Percentiles rank a stretch among this genome's conserved stretches.
phyloP scores from a whole-genome alignment of 768 basidiomycete species.

The Rhodotorula sphaerocarpa region DNA sequence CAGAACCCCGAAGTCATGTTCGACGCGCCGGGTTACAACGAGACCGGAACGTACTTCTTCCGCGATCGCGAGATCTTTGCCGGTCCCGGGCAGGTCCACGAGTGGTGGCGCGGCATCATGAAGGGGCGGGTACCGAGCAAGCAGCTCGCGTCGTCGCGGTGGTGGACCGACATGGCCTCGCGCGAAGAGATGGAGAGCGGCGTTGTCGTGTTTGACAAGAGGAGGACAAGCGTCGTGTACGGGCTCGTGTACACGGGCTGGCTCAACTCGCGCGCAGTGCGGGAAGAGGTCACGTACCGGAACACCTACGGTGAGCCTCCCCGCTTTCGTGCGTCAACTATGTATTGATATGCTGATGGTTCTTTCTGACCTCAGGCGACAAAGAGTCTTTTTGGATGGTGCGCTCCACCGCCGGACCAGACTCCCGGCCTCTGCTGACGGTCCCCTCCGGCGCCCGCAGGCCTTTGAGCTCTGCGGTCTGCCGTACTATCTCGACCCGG shows the following conservation, averaged over 20 bases:
- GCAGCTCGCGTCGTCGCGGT: slow-evolving; percentile 18
- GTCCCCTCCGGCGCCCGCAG: background rate
- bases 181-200: slow-evolving; percentile 37
- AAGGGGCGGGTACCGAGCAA: slow-evolving; percentile 15
- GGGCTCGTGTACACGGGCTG: slow-evolving; percentile 26
- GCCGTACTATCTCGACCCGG: slow-evolving; percentile 20
- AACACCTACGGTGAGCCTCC: slow-evolving; percentile 29
- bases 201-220: slow-evolving; percentile 34
- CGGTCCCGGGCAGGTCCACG: slow-evolving; percentile 31
- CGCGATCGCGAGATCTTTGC: slow-evolving; percentile 32
- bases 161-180: slow-evolving; percentile 21
- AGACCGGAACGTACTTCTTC: slow-evolving; percentile 30
- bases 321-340: background rate
- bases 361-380: slow-evolving; percentile 9
- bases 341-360: no score
- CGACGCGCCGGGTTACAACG: slow-evolving; percentile 27
- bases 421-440: background rate
- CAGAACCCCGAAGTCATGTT: slow-evolving; percentile 29
- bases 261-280: slow-evolving; percentile 24
- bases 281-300: slow-evolving; percentile 33
- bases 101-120: slow-evolving; percentile 31
- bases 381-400: slow-evolving; percentile 36
- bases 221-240: slow-evolving; percentile 7
- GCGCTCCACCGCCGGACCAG: background rate
- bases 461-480: slow-evolving; percentile 24